Evolutionary conservation across 345 rosid species (phyloP), one percentile per base, ranked within the genome.

Genomic region (Populus tremula): DNA sequence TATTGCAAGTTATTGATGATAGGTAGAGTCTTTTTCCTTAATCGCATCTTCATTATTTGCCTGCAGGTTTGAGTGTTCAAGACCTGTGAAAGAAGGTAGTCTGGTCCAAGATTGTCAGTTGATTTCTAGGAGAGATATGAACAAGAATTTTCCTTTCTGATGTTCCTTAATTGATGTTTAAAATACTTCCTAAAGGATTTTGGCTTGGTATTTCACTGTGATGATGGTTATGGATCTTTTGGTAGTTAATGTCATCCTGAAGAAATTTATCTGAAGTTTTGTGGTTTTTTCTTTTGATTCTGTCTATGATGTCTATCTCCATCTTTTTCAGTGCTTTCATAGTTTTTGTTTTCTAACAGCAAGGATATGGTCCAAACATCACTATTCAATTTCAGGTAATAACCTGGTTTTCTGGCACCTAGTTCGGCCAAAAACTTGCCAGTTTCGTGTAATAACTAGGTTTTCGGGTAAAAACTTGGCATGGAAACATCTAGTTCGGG

Each of bases 41-140:
- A 14, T 39, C 5, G 1, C 4, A 63, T 23, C 54, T 9, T 25
- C 10, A 27, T 35, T 47, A 29, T 54, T 36, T 74, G 35, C 74
- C 62, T 85, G 81, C 92, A 94, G 97, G 97, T 92, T 88, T 94
- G 90, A 91, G 80, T 16, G 97, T 91, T 6, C 92, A 89, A 79
- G 97, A 91, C 43, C 87, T 92, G 78, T 89, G 88, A 92, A 70
- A 18, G 54, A 17, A 20, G 45, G 7, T 0, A 18, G 20, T 31
- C 23, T 38, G 47, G 27, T 14, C 63, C 10, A 50, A 64, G n/a
- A 7, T 23, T 56, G 29, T 54, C 43, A 49, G 23, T 14, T 35
- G 23, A 38, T 72, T 71, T 78, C 5, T 43, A 27, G 71, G 71
- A 36, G 43, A 20, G 4, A 39, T 66, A 56, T n/a, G 65, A 68